phyloP scores from a whole-genome alignment of 2,329 filamentous ascomycete genomes.

The Achaetomium macrosporum region DNA sequence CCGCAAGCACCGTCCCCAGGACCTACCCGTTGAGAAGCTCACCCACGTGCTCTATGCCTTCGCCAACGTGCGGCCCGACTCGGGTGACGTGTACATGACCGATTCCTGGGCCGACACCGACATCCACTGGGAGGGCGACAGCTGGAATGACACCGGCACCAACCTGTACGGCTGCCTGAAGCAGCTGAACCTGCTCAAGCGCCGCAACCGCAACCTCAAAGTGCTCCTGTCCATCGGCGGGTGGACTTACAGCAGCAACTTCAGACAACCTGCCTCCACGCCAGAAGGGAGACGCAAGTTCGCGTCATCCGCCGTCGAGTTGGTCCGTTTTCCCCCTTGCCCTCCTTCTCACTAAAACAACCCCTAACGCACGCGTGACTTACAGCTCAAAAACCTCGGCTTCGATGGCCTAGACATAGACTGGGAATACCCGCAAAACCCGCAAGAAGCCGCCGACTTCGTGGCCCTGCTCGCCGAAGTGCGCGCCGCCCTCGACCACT shows the following conservation, averaged over 20 bases:
- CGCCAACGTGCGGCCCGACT: conserved; percentile 73
- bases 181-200: conserved; percentile 80
- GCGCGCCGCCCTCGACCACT: conserved; percentile 53
- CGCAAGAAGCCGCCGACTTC: conserved; percentile 50
- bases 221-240: conserved; percentile 82
- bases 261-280: conserved; percentile 68
- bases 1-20: conserved; percentile 76
- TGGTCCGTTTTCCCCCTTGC: conserved; percentile 35
- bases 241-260: conserved; percentile 87
- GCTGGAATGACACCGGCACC: conserved; percentile 64
- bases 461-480: conserved; percentile 54
- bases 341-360: not conserved
- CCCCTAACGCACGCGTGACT: not conserved
- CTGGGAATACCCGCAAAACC: conserved; percentile 59
- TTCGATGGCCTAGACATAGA: conserved; percentile 68
- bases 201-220: conserved; percentile 75
- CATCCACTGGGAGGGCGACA: conserved; percentile 65
- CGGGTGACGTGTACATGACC: conserved; percentile 70
- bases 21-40: conserved; percentile 72
- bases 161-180: conserved; percentile 89
- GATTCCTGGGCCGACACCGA: conserved; percentile 64
- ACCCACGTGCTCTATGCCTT: conserved; percentile 91
- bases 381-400: conserved; percentile 63
- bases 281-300: conserved; percentile 63
- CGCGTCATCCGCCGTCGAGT: conserved; percentile 64